Evolutionary conservation across 495 filamentous ascomycete species (phyloP).

Genomic region (Pseudotulostoma volvatum): DNA sequence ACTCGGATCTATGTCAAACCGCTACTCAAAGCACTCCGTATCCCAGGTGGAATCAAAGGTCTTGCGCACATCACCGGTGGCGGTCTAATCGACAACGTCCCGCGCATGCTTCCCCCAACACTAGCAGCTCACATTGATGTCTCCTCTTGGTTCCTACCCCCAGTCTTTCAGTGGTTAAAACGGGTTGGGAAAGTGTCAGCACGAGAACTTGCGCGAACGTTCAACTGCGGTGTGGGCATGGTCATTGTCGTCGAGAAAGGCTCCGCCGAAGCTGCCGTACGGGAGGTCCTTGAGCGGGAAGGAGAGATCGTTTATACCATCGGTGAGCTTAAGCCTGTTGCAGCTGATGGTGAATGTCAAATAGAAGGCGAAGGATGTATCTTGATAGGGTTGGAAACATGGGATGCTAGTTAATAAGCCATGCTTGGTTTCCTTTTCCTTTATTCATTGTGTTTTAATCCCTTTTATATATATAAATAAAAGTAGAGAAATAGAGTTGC

Average conservation of each 20-base stretch:
- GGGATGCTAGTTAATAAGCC: constrained; percentile 30
- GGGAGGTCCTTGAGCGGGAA: constrained; percentile 32
- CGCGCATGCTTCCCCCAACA: constrained; percentile 66
- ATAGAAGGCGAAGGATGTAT: constrained; percentile 61
- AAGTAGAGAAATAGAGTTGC: constrained; percentile 3
- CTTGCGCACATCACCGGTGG: constrained; percentile 95
- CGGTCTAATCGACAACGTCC: constrained; percentile 81
- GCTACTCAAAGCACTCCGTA: constrained; percentile 41
- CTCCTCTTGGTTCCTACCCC: constrained; percentile 48
- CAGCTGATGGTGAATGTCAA: constrained; percentile 30
- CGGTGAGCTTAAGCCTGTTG: constrained; percentile 41
- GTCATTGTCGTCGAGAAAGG: constrained; percentile 55
- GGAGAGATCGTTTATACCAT: constrained; percentile 70
- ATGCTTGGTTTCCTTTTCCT: constrained; percentile 3
- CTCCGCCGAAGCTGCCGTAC: constrained; percentile 35
- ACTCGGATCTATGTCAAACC: constrained; percentile 70
- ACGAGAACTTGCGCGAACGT: constrained; percentile 72
- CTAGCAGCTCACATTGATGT: constrained; percentile 68
- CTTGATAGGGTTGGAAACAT: constrained; percentile 51
- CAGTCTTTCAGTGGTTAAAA: constrained; percentile 76
- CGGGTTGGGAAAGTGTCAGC: constrained; percentile 53
- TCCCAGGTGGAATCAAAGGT: constrained; percentile 54
- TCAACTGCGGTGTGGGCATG: constrained; percentile 91
- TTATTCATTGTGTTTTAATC: constrained; percentile 6
- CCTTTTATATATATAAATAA: no score